A percentile compares a stretch with the other conserved stretches of the same genome.
These are phyloP conservation scores for Polytrichum formosum DNA, from an alignment of 225 moss, liverwort and hornwort species.

Conservation along the genomic window DNA sequence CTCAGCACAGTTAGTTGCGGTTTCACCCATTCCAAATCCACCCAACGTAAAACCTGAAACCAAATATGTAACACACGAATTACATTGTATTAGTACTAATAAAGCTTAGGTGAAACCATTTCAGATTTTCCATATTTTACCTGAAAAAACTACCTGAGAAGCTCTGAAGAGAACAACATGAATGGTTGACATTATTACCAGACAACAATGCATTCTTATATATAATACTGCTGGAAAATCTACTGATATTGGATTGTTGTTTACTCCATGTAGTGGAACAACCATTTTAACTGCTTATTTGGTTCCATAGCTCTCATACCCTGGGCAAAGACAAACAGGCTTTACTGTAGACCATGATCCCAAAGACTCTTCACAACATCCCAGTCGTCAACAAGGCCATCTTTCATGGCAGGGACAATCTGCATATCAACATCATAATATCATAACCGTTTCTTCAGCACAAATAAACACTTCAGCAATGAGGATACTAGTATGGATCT, in stretches of 20 bases:
- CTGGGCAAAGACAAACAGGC: slow-evolving; percentile 3
- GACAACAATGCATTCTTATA: too few relatives aligned
- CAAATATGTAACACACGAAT: neutral
- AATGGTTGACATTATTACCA: too few relatives aligned
- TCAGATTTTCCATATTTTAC: too few relatives aligned
- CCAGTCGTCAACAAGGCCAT: slow-evolving; percentile 87
- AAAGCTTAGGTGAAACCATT: too few relatives aligned
- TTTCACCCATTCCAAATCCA: slow-evolving; percentile 93
- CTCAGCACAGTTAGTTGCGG: slow-evolving; percentile 50
- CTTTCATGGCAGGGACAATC: slow-evolving; percentile 82
- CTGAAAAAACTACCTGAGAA: too few relatives aligned
- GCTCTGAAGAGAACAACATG: too few relatives aligned
- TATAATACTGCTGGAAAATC: neutral
- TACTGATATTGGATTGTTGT: neutral
- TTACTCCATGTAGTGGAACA: neutral
- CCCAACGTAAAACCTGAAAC: slow-evolving; percentile 82
- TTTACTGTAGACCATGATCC: slow-evolving; percentile 75
- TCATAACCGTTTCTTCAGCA: neutral
- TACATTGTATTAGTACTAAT: neutral
- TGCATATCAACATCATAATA: slow-evolving; percentile 30
- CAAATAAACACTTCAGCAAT: too few relatives aligned
- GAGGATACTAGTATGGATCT: neutral
- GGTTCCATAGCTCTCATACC: neutral
- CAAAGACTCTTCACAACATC: slow-evolving; percentile 82
- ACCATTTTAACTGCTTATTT: neutral